Base-by-base conservation (phyloP, 1,284 basidiomycete genomes). In the Cryptococcus sp. region DNA sequence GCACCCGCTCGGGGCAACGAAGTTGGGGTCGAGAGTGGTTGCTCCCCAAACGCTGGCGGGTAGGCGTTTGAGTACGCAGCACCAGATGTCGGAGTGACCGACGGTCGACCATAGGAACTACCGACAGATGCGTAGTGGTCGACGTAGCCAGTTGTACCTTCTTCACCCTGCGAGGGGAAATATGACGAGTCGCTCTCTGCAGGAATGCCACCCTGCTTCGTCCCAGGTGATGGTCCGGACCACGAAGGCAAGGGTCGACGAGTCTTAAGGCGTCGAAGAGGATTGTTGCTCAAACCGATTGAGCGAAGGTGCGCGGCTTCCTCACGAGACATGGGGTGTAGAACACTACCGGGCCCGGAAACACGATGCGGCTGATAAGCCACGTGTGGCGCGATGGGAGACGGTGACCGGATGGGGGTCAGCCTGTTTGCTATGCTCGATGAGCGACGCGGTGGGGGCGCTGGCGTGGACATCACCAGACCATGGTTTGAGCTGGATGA, bases 171-270 rank as follows among this genome's bases (percentile, higher is more conserved):
- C 11, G 61, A 49, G 7, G 71, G 71, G 60, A 73, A 73, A 42
- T 73, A 73, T 5, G 68, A 70, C 1, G 51, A 47, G 30, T 66
- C 65, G n/a, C 43, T 52, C 40, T 71, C 68, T 19, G 53, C 35
- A 17, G 69, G 70, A 17, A 57, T 43, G 27, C 27, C 27, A 30
- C 27, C 10, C 20, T 50, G 53, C 27, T 56, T 50, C 17, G 60
- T 55, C 6, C 63, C 62, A 38, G 73, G 68, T 15, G 68, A 66
- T 1, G 71, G 67, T 4, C 66, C 70, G 6, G 71, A 75, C 73
- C 74, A 76, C 4, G 66, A 68, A 1, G 74, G 74, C 15, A 66
- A 52, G 1, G 67, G 58, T 23, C 60, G 48, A n/a, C 56, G 42
- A 6, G 54, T 39, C 22, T 63, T 65, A 11, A 64, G 61, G 8